Evolutionary conservation across 345 rosid genomes (phyloP), one percentile per base, ranked within the genome.

Genomic region (Brassica rapa): DNA sequence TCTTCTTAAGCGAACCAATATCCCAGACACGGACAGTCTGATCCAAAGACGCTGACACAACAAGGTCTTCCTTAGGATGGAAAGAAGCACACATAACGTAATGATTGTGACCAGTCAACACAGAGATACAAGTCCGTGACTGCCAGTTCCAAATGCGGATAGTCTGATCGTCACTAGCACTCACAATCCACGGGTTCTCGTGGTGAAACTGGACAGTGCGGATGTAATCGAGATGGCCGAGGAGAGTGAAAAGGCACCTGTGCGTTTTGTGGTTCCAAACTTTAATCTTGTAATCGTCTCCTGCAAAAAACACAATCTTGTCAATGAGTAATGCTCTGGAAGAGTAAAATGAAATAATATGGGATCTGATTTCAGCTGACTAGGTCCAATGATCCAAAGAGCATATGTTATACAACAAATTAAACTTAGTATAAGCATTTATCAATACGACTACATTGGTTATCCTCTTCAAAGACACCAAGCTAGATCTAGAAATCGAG

Each of bases 111-210:
- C 60, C 60, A 16, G 60, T 53, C 60, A 53, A 16, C 60, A 53
- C 60, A 53, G 60, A 53, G 6, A 53, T 53, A 16, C 11, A 14
- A 14, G 39, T 62, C 21, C 23, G 5, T 6, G 66, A 62, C 68
- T 93, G 94, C 98, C 97, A 91, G 78, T 93, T 93, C 98, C 98
- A 91, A 65, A 93, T 86, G 70, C 94, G 91, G 39, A 93, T 91
- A 55, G 98, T 91, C 80, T 93, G 98, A 76, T 93, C 96, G 67
- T 93, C 94, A 82, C 98, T 91, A 14, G 98, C 93, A 78, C 98
- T 93, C 74, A 93, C 98, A 29, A 93, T 93, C 98, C 98, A 93
- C 1, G 94, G 96, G 71, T 86, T 84, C 74, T 93, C 97, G 59
- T 91, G 94, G 84, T 93, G 98, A 70, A 93, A 91, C 79, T 93